Percentiles rank a stretch among this genome's conserved stretches.
Evolutionary conservation across 768 basidiomycete species (phyloP).

Genomic region (Russula sp.): DNA sequence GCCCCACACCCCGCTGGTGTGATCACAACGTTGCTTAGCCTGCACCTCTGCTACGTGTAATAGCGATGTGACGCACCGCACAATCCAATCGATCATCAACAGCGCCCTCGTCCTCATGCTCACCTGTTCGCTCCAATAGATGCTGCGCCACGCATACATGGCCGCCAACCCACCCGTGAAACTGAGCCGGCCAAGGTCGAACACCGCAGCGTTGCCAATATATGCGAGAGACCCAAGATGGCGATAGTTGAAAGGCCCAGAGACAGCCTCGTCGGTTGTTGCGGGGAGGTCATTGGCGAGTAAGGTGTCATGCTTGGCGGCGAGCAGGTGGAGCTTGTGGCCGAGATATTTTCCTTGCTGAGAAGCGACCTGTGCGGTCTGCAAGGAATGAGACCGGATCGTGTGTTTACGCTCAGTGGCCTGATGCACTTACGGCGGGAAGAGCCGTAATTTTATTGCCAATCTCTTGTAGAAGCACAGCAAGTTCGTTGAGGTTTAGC

Average conservation of each 20-base stretch:
- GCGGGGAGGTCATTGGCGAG: conserved; percentile 41
- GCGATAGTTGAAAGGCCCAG: conserved; percentile 69
- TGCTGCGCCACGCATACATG: conserved; percentile 93
- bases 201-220: conserved; percentile 92
- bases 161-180: conserved; percentile 88
- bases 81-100: conserved; percentile 96
- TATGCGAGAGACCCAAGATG: conserved; percentile 64
- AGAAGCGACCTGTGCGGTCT: conserved; percentile 98
- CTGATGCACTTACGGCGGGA: conserved; percentile 63
- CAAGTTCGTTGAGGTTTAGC: conserved; percentile 84
- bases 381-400: neutral
- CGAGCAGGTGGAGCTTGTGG: conserved; percentile 72
- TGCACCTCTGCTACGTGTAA: neutral
- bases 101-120: conserved; percentile 80
- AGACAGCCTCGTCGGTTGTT: conserved; percentile 59
- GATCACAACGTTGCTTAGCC: neutral
- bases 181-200: conserved; percentile 75
- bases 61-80: conserved; percentile 38
- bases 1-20: conserved; percentile 28
- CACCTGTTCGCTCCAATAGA: conserved; percentile 98
- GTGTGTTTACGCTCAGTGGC: neutral
- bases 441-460: conserved; percentile 87
- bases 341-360: conserved; percentile 97
- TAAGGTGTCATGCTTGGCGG: conserved; percentile 44
- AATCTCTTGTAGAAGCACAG: conserved; percentile 74